Base-by-base conservation (phyloP, 257 asterid species). In the Primulina tabacum region DNA sequence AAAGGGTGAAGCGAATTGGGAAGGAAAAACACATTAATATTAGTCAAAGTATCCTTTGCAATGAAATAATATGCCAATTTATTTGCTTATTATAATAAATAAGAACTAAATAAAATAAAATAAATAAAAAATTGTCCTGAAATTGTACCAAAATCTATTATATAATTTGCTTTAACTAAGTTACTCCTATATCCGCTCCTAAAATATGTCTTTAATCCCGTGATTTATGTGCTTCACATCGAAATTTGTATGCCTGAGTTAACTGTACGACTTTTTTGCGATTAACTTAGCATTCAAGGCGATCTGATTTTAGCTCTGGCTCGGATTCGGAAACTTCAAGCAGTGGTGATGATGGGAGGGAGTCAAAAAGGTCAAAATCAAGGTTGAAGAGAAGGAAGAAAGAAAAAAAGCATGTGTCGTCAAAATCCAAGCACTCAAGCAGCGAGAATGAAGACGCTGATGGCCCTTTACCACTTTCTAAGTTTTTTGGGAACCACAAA, bases 391-490 rank as follows among this genome's bases (percentile, higher is more conserved):
- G 85, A 75, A 82, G 82, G 84, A 86, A 85, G 90, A 89, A 89
- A 77, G 97, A 83, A 32, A 92, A 81, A 65, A 86, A 74, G 77
- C 89, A 79, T 29, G 75, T 75, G 20, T 86, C 87, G 21, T 86
- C 87, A 7, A 86, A 80, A 72, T 85, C 90, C n/a, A 89, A 86
- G 82, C 85, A 79, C 20, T 72, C 79, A 3, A 67, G 80, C 71
- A 71, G 80, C 7, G 84, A 79, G 37, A 65, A 76, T 21, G 82
- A 78, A 65, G 87, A 81, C 52, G 85, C 77, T 63, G 88, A 75
- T 11, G 97, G 98, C 60, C 97, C 97, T 24, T 78, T 92, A 74
- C 98, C 97, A 2, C 95, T 92, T 68, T 92, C 98, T 65, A 82
- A 84, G 77, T 92, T 92, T 84, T 92, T 92, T 75, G 98, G 92